A percentile compares a stretch with the other conserved stretches of the same genome.
Conservation (phyloP, 2,329 filamentous ascomycete genomes). For the Lachnellula arida region DNA sequence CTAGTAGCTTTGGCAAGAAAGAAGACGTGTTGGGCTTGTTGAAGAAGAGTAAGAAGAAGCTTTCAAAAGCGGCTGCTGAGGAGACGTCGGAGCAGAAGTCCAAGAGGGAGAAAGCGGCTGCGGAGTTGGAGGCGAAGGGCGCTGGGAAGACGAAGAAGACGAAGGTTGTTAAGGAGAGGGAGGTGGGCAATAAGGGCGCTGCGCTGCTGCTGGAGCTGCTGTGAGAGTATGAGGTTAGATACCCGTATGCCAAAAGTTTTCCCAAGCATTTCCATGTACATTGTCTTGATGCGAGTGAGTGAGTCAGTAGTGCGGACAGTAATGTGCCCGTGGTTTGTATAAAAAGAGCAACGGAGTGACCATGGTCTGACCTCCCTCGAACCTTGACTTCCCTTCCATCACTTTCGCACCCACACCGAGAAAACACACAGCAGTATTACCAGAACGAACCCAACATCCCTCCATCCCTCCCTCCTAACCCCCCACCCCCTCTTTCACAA, state of each 20-base stretch:
- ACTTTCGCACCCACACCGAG: too few relatives aligned
- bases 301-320: too few relatives aligned
- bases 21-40: slow-evolving; percentile 64
- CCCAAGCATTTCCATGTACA: too few relatives aligned
- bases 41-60: slow-evolving; percentile 65
- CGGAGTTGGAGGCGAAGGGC: slow-evolving; percentile 35
- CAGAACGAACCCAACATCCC: too few relatives aligned
- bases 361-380: too few relatives aligned
- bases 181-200: slow-evolving; percentile 58
- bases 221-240: slow-evolving; percentile 14
- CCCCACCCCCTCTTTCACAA: too few relatives aligned
- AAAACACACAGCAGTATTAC: too few relatives aligned
- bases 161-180: slow-evolving; percentile 35
- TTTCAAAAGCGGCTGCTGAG: slow-evolving; percentile 63
- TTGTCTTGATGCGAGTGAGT: too few relatives aligned
- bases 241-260: not conserved
- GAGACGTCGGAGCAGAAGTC: slow-evolving; percentile 51
- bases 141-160: slow-evolving; percentile 40
- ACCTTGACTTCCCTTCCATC: too few relatives aligned
- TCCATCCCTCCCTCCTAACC: too few relatives aligned
- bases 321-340: too few relatives aligned
- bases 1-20: slow-evolving; percentile 62
- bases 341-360: too few relatives aligned
- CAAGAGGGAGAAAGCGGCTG: slow-evolving; percentile 41
- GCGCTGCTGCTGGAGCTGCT: slow-evolving; percentile 57